Conservation (phyloP, 768 basidiomycete genomes). For the Lentinula guzmanii region DNA sequence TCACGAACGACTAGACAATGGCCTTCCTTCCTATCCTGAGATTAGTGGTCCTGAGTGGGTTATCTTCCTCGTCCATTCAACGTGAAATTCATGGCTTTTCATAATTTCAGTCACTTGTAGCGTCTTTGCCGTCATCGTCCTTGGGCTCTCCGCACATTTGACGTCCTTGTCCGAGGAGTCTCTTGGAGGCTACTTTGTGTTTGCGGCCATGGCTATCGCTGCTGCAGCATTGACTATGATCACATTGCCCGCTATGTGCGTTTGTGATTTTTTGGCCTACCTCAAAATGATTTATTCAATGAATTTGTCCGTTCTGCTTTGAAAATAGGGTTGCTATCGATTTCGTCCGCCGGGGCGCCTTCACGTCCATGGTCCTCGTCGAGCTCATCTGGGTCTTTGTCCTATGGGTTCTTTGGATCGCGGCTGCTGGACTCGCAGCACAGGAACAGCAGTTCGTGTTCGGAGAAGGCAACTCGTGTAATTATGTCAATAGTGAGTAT, state of each 20-base stretch:
- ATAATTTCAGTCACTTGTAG: neutral
- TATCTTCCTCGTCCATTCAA: neutral
- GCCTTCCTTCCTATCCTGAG: constrained; percentile 12
- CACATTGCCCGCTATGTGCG: constrained; percentile 8
- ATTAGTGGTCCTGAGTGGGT: constrained; percentile 11
- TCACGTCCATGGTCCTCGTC: constrained; percentile 8
- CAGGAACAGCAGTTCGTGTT: neutral
- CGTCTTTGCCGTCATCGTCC: constrained; percentile 22
- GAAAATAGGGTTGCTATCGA: constrained; percentile 7
- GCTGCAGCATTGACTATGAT: constrained; percentile 6
- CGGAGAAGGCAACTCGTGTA: neutral
- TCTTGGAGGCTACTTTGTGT: constrained; percentile 6
- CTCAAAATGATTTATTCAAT: neutral
- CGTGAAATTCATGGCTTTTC: neutral
- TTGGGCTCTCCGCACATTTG: constrained; percentile 12
- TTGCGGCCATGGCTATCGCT: constrained; percentile 8
- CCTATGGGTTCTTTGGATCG: constrained; percentile 9
- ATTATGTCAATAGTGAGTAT: constrained; percentile 3
- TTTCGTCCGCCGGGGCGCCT: constrained; percentile 6
- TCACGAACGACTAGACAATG: constrained; percentile 6
- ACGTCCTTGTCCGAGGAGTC: constrained; percentile 1
- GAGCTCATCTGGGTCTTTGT: constrained; percentile 7
- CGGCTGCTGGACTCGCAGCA: constrained; percentile 2
- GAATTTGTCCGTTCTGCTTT: neutral
- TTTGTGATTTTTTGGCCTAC: neutral